Base-by-base conservation (phyloP, 345 rosid genomes). In the Brassica cretica region DNA sequence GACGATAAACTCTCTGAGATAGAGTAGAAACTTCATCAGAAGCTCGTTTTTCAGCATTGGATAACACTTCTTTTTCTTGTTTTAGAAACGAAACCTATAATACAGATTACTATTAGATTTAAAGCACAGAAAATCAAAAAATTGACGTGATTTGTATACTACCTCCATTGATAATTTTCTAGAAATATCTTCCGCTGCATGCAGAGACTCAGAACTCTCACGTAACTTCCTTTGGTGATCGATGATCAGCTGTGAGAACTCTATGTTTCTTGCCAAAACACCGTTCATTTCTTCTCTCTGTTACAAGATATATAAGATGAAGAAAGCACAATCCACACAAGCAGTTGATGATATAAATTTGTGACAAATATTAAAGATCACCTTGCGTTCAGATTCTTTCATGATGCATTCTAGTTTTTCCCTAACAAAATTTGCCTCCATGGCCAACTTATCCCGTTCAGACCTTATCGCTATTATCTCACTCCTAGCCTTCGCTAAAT, bases 121-220 rank as follows among this genome's bases (percentile, higher is more conserved):
- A 41, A 65, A 18, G 7, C 44, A 55, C 53, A 35, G 8, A 66
- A 63, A 62, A 64, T 70, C 25, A 29, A 33, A 66, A 35, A 61
- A 32, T 41, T 58, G 6, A 35, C 16, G 35, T 44, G 66, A 74
- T 39, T 49, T 6, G 63, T 65, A 3, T 59, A 70, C 71, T 72
- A 94, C 98, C 97, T 94, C 98, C 91, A 90, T 89, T 44, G 81
- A 84, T 67, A 93, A 85, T 82, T 91, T 94, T 77, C 94, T 86
- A 41, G 91, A 86, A 32, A 49, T 83, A 76, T 93, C 98, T 90
- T 93, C 94, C 6, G 94, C 89, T 63, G 88, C 82, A 70, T 84
- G 87, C 79, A 85, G 56, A 82, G 93, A 86, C 70, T 88, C 93
- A 37, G 91, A 85, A 84, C 87, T 86, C 84, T 93, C 98, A 29